Evolutionary conservation across 306 rosid species (phyloP), one percentile per base, ranked within the genome.

Genomic region (Calophaca sinica): DNA sequence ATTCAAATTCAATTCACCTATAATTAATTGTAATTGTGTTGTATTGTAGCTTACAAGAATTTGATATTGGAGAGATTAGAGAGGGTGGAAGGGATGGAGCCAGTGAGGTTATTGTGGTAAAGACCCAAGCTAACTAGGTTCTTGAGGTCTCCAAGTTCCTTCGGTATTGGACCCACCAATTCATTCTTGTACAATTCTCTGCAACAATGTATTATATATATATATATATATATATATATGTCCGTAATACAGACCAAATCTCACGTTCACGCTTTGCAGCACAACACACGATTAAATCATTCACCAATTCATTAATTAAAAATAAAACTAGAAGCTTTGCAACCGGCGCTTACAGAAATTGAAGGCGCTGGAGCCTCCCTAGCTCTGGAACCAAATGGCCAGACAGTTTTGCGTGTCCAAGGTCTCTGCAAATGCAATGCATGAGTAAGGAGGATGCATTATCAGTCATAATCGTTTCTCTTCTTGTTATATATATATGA

Each of bases 61-160:
- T 87, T 90, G 61, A 93, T 88, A 82, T 86, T 89, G 62, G 90
- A 79, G 81, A 93, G 94, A 49, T 80, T 90, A 61, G 93, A 87
- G 54, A 93, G 87, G 5, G 89, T 76, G 35, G 86, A 2, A 54
- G 98, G 98, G 67, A 93, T 90, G 44, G 84, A 3, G 15, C 84
- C 91, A 46, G 90, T 80, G 58, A 93, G 92, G 79, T 87, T 87
- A 45, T 93, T 93, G 86, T 80, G 82, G 77, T 88, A 90, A 62
- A 93, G 90, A 82, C 92, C 98, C 87, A 93, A 83, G 84, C 98
- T 93, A 33, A 90, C 71, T 39, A 93, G 87, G 83, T 82, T 86
- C 84, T 82, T 90, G 67, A 93, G 69, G 41, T 81, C 81, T 84
- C 96, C 96, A 41, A 93, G 73, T 52, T 90, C 87, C 72, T 80